A percentile compares a stretch with the other conserved stretches of the same genome.
These are phyloP conservation scores for Kodamaea neixiangensis DNA, from an alignment of 805 yeast species.

Conservation along the genomic window DNA sequence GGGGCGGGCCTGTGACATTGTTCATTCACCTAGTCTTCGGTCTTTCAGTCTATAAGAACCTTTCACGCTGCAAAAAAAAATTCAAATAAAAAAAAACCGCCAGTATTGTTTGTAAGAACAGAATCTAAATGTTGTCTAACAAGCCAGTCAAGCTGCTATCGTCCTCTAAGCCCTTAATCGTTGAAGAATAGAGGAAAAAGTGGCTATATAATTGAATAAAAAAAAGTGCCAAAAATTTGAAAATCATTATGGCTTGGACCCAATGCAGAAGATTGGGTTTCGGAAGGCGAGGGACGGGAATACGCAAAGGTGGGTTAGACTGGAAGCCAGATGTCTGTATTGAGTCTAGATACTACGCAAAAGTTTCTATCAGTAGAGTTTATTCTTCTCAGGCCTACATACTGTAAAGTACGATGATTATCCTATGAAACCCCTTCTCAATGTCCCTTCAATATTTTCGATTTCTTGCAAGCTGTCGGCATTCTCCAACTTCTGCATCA, in stretches of 20 bases:
- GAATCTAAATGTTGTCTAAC: background rate
- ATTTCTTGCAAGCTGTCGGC: conserved; percentile 79
- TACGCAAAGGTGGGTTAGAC: background rate
- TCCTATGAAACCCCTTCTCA: conserved; percentile 26
- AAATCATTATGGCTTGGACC: conserved; percentile 2
- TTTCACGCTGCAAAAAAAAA: background rate
- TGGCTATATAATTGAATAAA: conserved; percentile 8
- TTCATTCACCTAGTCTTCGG: background rate
- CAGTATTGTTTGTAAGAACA: background rate
- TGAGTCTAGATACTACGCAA: background rate
- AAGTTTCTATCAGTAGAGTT: background rate
- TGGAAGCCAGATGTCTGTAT: background rate
- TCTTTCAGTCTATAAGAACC: background rate
- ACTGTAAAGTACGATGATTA: background rate
- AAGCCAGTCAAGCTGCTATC: background rate
- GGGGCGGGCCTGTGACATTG: conserved; percentile 31
- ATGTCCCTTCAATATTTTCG: conserved; percentile 61
- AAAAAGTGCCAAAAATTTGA: conserved; percentile 3
- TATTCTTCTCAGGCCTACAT: no score
- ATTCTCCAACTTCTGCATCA: conserved; percentile 54
- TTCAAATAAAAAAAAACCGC: background rate
- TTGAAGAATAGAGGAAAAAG: conserved; percentile 2
- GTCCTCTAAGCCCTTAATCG: background rate
- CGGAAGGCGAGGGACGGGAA: background rate
- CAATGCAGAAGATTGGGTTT: background rate